Conservation (phyloP, 2,329 filamentous ascomycete species). For the Zalaria obscura region DNA sequence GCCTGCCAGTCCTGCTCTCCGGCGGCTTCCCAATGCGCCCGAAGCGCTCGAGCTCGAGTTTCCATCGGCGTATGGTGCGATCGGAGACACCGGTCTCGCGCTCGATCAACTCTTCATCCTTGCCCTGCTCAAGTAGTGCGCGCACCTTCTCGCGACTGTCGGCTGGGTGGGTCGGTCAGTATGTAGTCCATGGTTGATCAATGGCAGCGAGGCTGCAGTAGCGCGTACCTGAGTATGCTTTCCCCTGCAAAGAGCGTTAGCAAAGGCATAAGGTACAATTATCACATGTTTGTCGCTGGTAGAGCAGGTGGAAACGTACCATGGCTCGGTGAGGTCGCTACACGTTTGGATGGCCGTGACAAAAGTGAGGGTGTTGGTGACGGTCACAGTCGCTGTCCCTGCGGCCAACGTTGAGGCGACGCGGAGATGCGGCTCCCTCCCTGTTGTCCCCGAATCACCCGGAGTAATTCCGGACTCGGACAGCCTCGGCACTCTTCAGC, state of each 20-base stretch:
- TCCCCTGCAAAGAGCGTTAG: background rate
- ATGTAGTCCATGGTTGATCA: background rate
- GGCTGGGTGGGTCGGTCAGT: background rate
- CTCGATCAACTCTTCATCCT: slow-evolving; percentile 21
- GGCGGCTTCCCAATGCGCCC: slow-evolving; percentile 23
- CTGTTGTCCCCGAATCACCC: too few species aligned
- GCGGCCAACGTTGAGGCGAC: too few species aligned
- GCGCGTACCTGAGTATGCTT: background rate
- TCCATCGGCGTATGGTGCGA: slow-evolving; percentile 20
- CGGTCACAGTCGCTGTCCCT: too few species aligned
- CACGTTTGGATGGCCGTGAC: too few species aligned
- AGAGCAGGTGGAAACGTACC: too few species aligned
- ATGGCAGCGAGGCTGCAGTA: background rate
- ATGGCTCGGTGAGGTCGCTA: too few species aligned
- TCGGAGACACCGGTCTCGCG: slow-evolving; percentile 22
- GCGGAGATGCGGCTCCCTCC: too few species aligned
- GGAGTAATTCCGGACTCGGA: too few species aligned
- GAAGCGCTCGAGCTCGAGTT: slow-evolving; percentile 21
- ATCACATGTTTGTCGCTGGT: too few species aligned
- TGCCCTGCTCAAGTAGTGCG: slow-evolving; percentile 16
- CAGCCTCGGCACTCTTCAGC: too few species aligned
- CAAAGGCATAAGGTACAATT: background rate
- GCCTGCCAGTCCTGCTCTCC: slow-evolving; percentile 20
- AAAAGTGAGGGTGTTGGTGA: too few species aligned
- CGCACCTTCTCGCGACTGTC: background rate